Conservation (phyloP, 202 grass and related monocot genomes). For the Dendrocalamus latiflorus region DNA sequence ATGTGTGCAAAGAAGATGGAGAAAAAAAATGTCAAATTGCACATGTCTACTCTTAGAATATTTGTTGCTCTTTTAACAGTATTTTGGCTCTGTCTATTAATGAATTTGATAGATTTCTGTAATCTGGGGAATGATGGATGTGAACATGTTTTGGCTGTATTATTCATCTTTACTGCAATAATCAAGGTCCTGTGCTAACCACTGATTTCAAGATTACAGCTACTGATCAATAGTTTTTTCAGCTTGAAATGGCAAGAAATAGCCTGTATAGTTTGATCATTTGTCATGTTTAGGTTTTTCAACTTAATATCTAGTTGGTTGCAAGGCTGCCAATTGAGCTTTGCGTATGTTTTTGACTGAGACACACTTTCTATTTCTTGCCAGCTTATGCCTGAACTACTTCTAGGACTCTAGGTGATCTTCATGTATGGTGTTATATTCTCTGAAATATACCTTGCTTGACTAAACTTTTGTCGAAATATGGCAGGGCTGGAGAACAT, state of each 20-base stretch:
- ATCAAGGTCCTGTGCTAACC: background rate
- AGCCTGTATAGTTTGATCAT: background rate
- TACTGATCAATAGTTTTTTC: background rate
- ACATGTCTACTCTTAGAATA: background rate
- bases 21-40: too few relatives aligned
- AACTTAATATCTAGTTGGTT: background rate
- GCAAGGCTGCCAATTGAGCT: background rate
- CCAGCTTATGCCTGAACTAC: background rate
- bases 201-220: background rate
- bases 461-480: background rate
- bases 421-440: background rate
- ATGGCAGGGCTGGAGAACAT: slow-evolving; percentile 29
- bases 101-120: slow-evolving; percentile 13
- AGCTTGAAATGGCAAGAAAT: background rate
- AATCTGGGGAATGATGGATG: background rate
- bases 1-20: slow-evolving; percentile 19
- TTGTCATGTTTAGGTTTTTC: background rate
- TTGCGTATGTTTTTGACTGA: background rate
- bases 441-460: slow-evolving; percentile 6
- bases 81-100: background rate
- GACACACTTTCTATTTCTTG: background rate
- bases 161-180: background rate
- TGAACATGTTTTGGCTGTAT: background rate
- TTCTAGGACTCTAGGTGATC: background rate
- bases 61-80: background rate